Base-by-base conservation (phyloP, 2,329 filamentous ascomycete species). In the Fusarium caatingaense region DNA sequence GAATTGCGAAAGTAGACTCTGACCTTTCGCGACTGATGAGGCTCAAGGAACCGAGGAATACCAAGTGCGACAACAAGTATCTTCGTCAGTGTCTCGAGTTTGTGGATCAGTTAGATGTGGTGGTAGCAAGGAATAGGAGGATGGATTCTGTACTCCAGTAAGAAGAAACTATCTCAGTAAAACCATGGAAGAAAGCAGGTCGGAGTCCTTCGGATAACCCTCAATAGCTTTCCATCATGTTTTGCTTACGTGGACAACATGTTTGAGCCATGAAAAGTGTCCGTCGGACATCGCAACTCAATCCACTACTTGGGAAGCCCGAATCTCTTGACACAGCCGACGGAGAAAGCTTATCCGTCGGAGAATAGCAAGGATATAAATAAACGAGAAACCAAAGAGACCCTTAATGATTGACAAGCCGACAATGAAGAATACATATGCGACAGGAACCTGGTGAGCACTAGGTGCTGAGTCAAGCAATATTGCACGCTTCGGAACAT, bases 391-490 rank as follows among this genome's bases (percentile, higher is more conserved):
- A 0, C 20, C 5, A 1, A 56, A 1, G 4, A 21, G 25, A 1
- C 32, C 27, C 3, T 47, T 37, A 28, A 5, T 42, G 13, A 1
- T 37, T 45, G 62, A 23, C 5, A 68, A 15, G 1, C 66, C 50
- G 4, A 66, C 47, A 20, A 41, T 21, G 25, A 63, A 53, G 45
- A 64, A 67, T 0, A 62, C 62, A 7, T 37, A 54, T 3, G 50
- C 28, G 13, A 25, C 48, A 2, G 21, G 8, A 8, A 53, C 13
- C 1, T 45, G 45, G 8, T 41, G 44, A 10, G 32, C 49, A 16
- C 66, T 49, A 1, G 66, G 62, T 16, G 46, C 46, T 32, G 67
- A 69, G 34, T 69, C 66, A 5, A 67, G 56, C 2, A 70, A n/a
- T 16, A 25, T 50, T 28, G 50, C 49, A 13, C 68, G 58, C 7